Percentiles rank a stretch among this genome's conserved stretches.
Evolutionary conservation across 306 rosid genomes (phyloP).

Genomic region (Casuarina cunninghamiana): DNA sequence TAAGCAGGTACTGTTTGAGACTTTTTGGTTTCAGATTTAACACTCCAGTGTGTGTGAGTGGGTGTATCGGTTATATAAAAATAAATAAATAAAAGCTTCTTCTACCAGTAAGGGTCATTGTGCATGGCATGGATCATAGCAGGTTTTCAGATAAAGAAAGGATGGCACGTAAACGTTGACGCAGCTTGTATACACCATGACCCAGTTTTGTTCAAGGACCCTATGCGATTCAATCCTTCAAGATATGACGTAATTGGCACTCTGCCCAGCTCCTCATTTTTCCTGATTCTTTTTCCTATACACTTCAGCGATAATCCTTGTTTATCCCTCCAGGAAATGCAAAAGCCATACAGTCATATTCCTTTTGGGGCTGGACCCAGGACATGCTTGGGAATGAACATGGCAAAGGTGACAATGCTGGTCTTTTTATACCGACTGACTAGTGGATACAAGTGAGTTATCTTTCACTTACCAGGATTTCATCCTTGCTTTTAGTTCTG

Average conservation of each 20-base stretch:
- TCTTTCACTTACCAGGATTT: conserved; percentile 10
- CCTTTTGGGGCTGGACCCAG: conserved; percentile 80
- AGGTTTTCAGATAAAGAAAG: conserved; percentile 66
- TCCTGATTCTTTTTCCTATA: not conserved
- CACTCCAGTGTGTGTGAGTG: too few species aligned
- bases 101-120: not conserved
- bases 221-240: conserved; percentile 62
- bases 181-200: conserved; percentile 64
- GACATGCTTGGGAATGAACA: conserved; percentile 70
- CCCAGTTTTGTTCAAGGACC: conserved; percentile 56
- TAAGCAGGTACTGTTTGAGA: too few species aligned
- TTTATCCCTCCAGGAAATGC: conserved; percentile 51
- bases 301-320: not conserved
- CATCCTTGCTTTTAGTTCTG: not conserved
- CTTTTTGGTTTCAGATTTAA: too few species aligned
- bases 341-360: conserved; percentile 64
- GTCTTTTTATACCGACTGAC: conserved; percentile 61
- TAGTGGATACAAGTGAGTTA: conserved; percentile 59
- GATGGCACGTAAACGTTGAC: conserved; percentile 77
- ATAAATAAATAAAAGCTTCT: too few species aligned
- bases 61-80: too few species aligned
- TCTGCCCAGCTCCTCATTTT: not conserved
- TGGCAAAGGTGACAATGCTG: conserved; percentile 70
- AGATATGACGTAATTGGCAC: conserved; percentile 62
- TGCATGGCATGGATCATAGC: conserved; percentile 7